Percentiles rank a stretch among this genome's conserved stretches.
phyloP scores from a whole-genome alignment of 306 rosid species.

The Quercus dentata region DNA sequence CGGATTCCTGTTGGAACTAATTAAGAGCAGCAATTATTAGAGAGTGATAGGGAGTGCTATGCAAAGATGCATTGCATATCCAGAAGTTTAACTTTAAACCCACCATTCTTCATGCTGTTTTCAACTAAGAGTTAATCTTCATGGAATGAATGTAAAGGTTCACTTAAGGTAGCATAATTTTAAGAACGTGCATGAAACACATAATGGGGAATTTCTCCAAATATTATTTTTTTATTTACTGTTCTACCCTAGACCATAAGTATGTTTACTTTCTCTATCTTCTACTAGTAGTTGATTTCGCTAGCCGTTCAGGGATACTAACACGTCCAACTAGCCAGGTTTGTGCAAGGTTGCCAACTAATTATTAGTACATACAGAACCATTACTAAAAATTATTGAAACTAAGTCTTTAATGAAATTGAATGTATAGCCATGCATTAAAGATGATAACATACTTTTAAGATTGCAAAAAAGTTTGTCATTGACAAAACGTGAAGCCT shows the following conservation, averaged over 20 bases:
- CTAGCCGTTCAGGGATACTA: not conserved
- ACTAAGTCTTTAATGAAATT: not conserved
- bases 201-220: not conserved
- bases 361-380: not conserved
- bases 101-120: not conserved
- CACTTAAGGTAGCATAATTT: not conserved
- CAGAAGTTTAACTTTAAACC: not conserved
- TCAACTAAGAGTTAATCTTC: not conserved
- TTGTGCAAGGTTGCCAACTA: not conserved
- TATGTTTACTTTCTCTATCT: not conserved
- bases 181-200: not conserved
- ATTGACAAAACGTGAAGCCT: constrained; percentile 66
- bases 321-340: not conserved
- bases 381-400: not conserved
- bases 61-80: not conserved
- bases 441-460: constrained; percentile 53
- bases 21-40: not conserved
- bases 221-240: not conserved
- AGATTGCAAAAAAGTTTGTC: constrained; percentile 71
- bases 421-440: not conserved
- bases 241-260: not conserved
- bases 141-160: not conserved
- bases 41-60: not conserved
- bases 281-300: too few relatives aligned
- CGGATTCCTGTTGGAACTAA: not conserved